A percentile compares a stretch with the other conserved stretches of the same genome.
phyloP scores from a whole-genome alignment of 2,329 filamentous ascomycete genomes.

The Pestalotiopsis fici region DNA sequence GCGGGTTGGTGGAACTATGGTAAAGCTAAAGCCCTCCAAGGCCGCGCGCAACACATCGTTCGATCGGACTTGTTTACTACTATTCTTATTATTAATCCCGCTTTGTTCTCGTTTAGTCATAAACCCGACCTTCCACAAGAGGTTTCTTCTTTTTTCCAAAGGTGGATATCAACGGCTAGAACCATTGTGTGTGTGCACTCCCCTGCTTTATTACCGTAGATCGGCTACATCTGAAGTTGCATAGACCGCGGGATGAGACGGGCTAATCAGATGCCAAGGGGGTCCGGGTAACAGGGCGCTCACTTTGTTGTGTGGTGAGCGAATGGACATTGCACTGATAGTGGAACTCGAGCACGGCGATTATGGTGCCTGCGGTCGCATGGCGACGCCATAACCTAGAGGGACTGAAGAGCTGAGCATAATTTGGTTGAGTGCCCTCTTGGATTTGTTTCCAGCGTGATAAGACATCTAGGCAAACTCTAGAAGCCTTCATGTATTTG shows the following conservation, averaged over 20 bases:
- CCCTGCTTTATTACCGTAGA: neutral
- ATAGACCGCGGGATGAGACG: conserved; percentile 5
- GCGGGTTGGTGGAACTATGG: neutral
- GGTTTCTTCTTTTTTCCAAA: neutral
- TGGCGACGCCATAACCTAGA: neutral
- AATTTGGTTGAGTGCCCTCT: neutral
- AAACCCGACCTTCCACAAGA: neutral
- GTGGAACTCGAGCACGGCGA: neutral
- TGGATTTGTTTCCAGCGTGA: neutral
- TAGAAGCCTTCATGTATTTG: neutral
- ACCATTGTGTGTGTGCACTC: neutral
- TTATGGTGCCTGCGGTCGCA: neutral
- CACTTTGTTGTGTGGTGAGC: neutral
- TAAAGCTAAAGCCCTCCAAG: neutral
- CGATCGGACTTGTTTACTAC: neutral
- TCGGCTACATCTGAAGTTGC: neutral
- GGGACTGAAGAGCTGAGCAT: neutral
- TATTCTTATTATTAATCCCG: neutral
- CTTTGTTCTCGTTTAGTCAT: conserved; percentile 4
- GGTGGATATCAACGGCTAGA: neutral
- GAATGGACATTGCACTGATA: neutral
- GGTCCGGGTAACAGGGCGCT: neutral
- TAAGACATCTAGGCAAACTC: neutral
- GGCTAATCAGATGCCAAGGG: neutral
- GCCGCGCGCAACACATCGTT: neutral